These are phyloP conservation scores for Fraxinus nigra DNA, from an alignment of 305 asterid species.

Conservation along the genomic window DNA sequence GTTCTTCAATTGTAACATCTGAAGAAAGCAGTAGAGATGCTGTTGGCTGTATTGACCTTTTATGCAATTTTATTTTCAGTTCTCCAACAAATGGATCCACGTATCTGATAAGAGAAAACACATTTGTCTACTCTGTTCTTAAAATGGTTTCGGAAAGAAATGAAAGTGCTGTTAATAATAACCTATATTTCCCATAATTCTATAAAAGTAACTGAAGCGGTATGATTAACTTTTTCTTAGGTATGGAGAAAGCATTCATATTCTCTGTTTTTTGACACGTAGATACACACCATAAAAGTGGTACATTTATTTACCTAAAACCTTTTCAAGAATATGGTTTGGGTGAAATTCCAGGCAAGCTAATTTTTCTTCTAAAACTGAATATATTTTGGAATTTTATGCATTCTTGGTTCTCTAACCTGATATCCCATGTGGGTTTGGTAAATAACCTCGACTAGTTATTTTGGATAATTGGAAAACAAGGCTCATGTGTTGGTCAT, in stretches of 20 bases:
- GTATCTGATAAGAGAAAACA: background rate
- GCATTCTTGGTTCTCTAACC: background rate
- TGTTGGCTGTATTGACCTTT: background rate
- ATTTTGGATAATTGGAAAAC: background rate
- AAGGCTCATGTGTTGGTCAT: background rate
- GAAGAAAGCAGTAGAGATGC: background rate
- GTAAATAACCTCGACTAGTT: background rate
- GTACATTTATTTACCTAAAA: background rate
- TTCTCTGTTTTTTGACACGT: background rate
- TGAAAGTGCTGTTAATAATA: background rate
- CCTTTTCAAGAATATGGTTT: background rate
- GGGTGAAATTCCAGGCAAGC: background rate
- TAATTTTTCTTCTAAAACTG: background rate
- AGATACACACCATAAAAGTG: background rate
- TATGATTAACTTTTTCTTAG: background rate
- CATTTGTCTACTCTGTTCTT: background rate
- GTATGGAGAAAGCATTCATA: background rate
- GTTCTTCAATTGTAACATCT: background rate
- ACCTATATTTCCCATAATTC: background rate
- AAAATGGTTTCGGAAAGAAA: background rate
- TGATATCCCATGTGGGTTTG: background rate
- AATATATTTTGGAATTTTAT: background rate
- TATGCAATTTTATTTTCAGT: background rate
- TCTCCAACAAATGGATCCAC: background rate
- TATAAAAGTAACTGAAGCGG: background rate